Percentiles rank a stretch among this genome's conserved stretches.
Evolutionary conservation across 768 basidiomycete genomes (phyloP).

Genomic region (Boletus rex-veris): DNA sequence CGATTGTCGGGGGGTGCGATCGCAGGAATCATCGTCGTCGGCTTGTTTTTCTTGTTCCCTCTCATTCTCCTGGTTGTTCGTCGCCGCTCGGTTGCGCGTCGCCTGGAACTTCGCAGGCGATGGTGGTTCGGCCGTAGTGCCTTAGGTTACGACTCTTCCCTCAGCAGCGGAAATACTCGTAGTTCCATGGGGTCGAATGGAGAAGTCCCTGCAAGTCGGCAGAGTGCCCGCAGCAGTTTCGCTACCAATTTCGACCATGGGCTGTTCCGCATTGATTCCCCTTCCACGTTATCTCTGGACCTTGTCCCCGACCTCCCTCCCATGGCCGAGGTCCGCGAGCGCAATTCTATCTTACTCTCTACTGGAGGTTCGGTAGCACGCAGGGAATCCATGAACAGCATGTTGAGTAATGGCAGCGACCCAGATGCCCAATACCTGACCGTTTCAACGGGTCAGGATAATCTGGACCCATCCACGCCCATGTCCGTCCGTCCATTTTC

Average conservation of each 20-base stretch:
- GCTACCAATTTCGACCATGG: slow-evolving; percentile 57
- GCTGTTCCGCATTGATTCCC: slow-evolving; percentile 22
- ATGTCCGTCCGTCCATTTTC: slow-evolving; percentile 67
- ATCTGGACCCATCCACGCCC: slow-evolving; percentile 37
- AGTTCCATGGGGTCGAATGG: slow-evolving; percentile 12
- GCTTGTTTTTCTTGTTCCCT: slow-evolving; percentile 30
- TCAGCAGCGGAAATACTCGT: slow-evolving; percentile 11
- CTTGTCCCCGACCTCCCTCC: slow-evolving; percentile 44
- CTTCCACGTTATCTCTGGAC: slow-evolving; percentile 6
- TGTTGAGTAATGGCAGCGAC: slow-evolving; percentile 36
- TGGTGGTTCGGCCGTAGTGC: slow-evolving; percentile 44
- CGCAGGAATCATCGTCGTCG: slow-evolving; percentile 41
- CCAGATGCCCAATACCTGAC: slow-evolving; percentile 40
- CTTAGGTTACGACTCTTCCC: neutral
- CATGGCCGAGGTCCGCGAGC: slow-evolving; percentile 52
- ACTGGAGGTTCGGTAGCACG: slow-evolving; percentile 26
- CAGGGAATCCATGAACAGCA: slow-evolving; percentile 40
- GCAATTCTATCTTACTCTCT: slow-evolving; percentile 21
- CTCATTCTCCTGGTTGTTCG: slow-evolving; percentile 44
- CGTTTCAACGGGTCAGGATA: slow-evolving; percentile 22
- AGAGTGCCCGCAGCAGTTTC: slow-evolving; percentile 55
- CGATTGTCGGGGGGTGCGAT: slow-evolving; percentile 44
- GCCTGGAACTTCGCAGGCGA: slow-evolving; percentile 38
- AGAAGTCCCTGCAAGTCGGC: slow-evolving; percentile 20
- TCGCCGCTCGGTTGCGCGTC: slow-evolving; percentile 41